A percentile compares a stretch with the other conserved stretches of the same genome.
Conservation (phyloP, 208 protist genomes). For the Trypanosoma scelopori region DNA sequence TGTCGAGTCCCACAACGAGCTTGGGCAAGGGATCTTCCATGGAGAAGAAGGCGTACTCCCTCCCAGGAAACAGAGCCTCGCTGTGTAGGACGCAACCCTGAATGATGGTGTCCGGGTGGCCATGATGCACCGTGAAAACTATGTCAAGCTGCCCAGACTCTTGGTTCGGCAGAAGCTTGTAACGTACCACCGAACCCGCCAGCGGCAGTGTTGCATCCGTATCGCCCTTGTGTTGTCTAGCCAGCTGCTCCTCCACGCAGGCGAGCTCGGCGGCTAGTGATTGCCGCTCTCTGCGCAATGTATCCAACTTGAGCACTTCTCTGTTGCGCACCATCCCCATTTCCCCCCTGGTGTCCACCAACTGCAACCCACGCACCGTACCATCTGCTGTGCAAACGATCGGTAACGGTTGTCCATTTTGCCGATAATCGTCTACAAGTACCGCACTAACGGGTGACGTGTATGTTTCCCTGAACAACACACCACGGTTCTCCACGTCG, state of each 20-base stretch:
- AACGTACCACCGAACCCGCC: constrained; percentile 46
- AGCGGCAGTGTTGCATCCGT: constrained; percentile 63
- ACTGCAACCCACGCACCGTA: constrained; percentile 77
- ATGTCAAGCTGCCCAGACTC: constrained; percentile 38
- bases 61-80: constrained; percentile 41
- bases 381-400: constrained; percentile 87
- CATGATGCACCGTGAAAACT: constrained; percentile 33
- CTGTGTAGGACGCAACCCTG: constrained; percentile 68
- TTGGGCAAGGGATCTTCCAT: constrained; percentile 32
- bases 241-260: constrained; percentile 68
- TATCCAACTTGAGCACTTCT: constrained; percentile 61
- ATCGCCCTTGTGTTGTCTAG: constrained; percentile 43
- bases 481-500: constrained; percentile 41
- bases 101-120: constrained; percentile 52
- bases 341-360: constrained; percentile 51
- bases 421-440: constrained; percentile 88
- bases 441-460: constrained; percentile 71
- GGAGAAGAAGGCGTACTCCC: constrained; percentile 45
- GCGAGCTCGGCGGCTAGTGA: constrained; percentile 76
- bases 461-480: constrained; percentile 85
- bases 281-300: constrained; percentile 66
- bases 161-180: constrained; percentile 30
- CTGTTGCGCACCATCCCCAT: constrained; percentile 55
- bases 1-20: constrained; percentile 62
- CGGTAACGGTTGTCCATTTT: constrained; percentile 78